A percentile compares a stretch with the other conserved stretches of the same genome.
Evolutionary conservation across 2,329 filamentous ascomycete species (phyloP).

Genomic region (Chalaropsis thielavioides): DNA sequence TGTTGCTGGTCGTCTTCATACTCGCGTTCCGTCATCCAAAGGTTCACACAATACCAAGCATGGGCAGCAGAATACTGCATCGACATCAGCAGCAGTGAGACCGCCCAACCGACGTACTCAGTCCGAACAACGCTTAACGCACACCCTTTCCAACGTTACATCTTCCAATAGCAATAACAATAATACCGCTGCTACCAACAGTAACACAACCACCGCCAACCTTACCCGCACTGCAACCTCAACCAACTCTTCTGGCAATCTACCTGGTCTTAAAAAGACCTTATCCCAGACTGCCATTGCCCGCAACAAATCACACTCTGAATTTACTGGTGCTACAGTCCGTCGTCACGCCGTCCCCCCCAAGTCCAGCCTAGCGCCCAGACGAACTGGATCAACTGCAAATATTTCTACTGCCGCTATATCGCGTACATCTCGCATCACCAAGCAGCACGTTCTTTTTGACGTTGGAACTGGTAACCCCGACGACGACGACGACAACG

Average conservation of each 20-base stretch:
- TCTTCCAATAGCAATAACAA: not conserved
- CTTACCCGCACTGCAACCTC: too few relatives aligned
- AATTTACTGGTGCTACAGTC: conserved; percentile 31
- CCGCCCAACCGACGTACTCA: conserved; percentile 16
- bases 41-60: conserved; percentile 14
- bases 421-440: conserved; percentile 35
- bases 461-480: conserved; percentile 39
- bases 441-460: conserved; percentile 45
- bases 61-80: conserved; percentile 9
- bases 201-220: not conserved
- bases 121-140: conserved; percentile 13
- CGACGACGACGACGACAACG: conserved; percentile 38
- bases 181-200: not conserved
- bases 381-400: conserved; percentile 29
- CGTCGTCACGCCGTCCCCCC: conserved; percentile 42
- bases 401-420: conserved; percentile 4
- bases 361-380: conserved; percentile 38
- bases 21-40: conserved; percentile 16
- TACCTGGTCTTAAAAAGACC: conserved; percentile 11
- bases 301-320: conserved; percentile 20
- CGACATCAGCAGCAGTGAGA: conserved; percentile 10
- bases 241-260: not conserved
- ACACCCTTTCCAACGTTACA: not conserved
- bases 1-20: conserved; percentile 16
- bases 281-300: conserved; percentile 17